These are phyloP conservation scores for Dalechampia spathulata DNA, from an alignment of 441 rosid species.

Conservation along the genomic window DNA sequence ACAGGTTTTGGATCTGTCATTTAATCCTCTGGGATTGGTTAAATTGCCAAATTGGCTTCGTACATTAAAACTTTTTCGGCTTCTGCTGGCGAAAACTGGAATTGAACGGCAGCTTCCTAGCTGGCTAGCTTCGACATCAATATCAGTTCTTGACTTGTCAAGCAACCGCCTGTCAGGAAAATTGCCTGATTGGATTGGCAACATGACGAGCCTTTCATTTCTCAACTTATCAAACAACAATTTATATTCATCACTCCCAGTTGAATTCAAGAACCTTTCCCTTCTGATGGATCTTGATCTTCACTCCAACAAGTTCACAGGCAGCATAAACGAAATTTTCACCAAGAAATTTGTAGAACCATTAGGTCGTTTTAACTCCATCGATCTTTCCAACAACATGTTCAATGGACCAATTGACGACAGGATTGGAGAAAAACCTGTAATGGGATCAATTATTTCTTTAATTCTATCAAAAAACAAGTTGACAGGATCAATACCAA, in stretches of 20 bases:
- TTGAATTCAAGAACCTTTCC: constrained; percentile 38
- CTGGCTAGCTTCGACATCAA: constrained; percentile 36
- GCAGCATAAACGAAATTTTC: constrained; percentile 30
- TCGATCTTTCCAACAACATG: constrained; percentile 39
- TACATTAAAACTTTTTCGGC: constrained; percentile 30
- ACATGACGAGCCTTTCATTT: constrained; percentile 41
- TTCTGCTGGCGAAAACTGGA: constrained; percentile 38
- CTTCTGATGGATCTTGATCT: constrained; percentile 54
- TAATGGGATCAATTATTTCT: constrained; percentile 30
- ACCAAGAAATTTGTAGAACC: constrained; percentile 30
- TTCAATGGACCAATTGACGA: constrained; percentile 36
- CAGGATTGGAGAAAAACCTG: constrained; percentile 25
- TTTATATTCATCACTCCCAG: constrained; percentile 37
- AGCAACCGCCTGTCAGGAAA: constrained; percentile 38
- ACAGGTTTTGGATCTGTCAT: constrained; percentile 41
- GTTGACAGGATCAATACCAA: constrained; percentile 38
- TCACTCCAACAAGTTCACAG: constrained; percentile 45
- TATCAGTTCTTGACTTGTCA: constrained; percentile 47
- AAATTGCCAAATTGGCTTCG: constrained; percentile 35
- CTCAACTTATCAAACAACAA: constrained; percentile 46
- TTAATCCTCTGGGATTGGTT: constrained; percentile 35
- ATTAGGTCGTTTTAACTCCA: constrained; percentile 40
- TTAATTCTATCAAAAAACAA: constrained; percentile 35
- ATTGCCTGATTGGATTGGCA: constrained; percentile 43
- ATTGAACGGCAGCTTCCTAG: constrained; percentile 35